Conservation (phyloP, 441 rosid species). For the Daphne laureola region DNA sequence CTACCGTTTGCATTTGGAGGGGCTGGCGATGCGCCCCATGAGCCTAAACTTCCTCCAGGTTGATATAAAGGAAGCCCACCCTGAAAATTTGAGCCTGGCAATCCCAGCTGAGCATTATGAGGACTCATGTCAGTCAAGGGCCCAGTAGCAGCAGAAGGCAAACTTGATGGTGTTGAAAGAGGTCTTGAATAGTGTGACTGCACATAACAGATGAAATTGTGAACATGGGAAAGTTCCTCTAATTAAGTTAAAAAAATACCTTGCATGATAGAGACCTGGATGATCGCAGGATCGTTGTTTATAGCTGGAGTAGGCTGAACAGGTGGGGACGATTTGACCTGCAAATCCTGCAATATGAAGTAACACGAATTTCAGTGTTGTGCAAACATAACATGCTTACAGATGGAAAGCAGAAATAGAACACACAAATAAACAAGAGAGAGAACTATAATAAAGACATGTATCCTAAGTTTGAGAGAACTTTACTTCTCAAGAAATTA, state of each 20-base stretch:
- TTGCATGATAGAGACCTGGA: slow-evolving; percentile 46
- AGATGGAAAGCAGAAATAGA: no score
- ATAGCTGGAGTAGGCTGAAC: slow-evolving; percentile 56
- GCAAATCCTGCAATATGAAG: slow-evolving; percentile 59
- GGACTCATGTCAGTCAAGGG: slow-evolving; percentile 46
- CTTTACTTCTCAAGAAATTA: no score
- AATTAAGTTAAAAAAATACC: slow-evolving; percentile 3
- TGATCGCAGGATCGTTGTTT: slow-evolving; percentile 89
- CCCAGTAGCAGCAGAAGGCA: slow-evolving; percentile 51
- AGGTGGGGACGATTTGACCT: slow-evolving; percentile 89
- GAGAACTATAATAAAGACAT: no score
- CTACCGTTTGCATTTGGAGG: slow-evolving; percentile 53
- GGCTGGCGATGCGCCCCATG: slow-evolving; percentile 76
- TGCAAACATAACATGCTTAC: not conserved
- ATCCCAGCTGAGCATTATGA: slow-evolving; percentile 49
- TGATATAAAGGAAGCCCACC: slow-evolving; percentile 71
- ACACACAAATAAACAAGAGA: no score
- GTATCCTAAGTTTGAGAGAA: no score
- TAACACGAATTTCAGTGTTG: slow-evolving; percentile 1
- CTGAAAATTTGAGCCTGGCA: slow-evolving; percentile 64
- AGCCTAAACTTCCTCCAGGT: slow-evolving; percentile 67
- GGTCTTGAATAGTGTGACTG: slow-evolving; percentile 87
- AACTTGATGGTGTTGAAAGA: slow-evolving; percentile 40
- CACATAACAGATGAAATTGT: slow-evolving; percentile 20
- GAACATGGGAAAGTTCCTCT: slow-evolving; percentile 6